These are phyloP conservation scores for Chaetomium olivaceum DNA, from an alignment of 2,329 filamentous ascomycete species.

Conservation along the genomic window DNA sequence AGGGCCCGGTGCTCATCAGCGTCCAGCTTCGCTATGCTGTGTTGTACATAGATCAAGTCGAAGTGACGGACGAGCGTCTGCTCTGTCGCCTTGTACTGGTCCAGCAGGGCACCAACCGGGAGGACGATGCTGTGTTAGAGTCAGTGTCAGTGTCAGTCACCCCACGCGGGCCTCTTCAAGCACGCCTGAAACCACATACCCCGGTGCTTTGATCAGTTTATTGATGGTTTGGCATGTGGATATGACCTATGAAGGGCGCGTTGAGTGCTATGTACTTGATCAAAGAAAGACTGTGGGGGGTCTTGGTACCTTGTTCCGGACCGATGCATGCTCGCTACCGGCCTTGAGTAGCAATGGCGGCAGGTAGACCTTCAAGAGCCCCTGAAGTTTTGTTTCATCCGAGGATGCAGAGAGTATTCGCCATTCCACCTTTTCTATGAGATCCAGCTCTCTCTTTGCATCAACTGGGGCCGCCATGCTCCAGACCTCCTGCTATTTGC, in stretches of 20 bases:
- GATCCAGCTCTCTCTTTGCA: conserved; percentile 73
- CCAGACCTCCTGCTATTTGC: neutral
- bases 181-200: conserved; percentile 40
- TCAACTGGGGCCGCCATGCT: conserved; percentile 43
- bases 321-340: conserved; percentile 73
- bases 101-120: conserved; percentile 78
- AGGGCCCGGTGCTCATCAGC: conserved; percentile 67
- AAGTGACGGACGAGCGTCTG: conserved; percentile 80
- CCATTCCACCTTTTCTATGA: conserved; percentile 84
- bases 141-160: conserved; percentile 11
- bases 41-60: conserved; percentile 85
- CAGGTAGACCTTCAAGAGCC: conserved; percentile 76
- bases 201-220: conserved; percentile 54
- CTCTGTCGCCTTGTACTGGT: conserved; percentile 82
- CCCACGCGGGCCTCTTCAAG: neutral
- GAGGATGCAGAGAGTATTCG: conserved; percentile 76
- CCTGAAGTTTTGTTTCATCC: conserved; percentile 79
- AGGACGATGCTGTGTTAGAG: conserved; percentile 62
- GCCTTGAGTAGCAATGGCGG: conserved; percentile 83
- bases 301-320: conserved; percentile 67
- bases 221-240: conserved; percentile 52
- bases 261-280: neutral
- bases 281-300: no score
- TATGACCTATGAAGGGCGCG: conserved; percentile 44
- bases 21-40: conserved; percentile 61